phyloP scores from a whole-genome alignment of 2,329 filamentous ascomycete genomes.

The Aspergillus persii region DNA sequence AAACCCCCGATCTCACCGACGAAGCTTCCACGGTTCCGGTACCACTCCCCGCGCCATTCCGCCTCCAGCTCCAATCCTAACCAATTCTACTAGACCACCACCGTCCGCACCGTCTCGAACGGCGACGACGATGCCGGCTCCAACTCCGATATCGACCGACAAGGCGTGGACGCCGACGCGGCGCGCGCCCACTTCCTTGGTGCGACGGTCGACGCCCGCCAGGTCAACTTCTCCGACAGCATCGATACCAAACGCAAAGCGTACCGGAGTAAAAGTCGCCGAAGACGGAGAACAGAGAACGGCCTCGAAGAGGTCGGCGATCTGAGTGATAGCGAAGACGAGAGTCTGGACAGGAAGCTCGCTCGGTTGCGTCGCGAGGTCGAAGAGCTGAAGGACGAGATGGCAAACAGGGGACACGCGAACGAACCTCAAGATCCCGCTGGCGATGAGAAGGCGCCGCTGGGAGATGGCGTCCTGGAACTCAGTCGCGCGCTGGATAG shows the following conservation, averaged over 20 bases:
- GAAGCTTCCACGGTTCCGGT: constrained; percentile 83
- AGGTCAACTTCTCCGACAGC: constrained; percentile 86
- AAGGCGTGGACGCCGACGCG: constrained; percentile 71
- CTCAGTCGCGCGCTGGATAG: constrained; percentile 71
- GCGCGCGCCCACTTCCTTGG: constrained; percentile 79
- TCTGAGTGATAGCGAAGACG: constrained; percentile 74
- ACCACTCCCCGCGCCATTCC: constrained; percentile 29
- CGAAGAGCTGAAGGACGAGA: constrained; percentile 64
- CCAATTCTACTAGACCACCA: constrained; percentile 48
- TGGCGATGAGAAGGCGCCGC: constrained; percentile 40
- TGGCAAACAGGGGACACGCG: constrained; percentile 48
- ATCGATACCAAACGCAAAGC: constrained; percentile 78
- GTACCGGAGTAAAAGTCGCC: constrained; percentile 72
- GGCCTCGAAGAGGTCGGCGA: constrained; percentile 65
- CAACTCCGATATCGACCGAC: constrained; percentile 67
- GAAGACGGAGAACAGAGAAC: constrained; percentile 51
- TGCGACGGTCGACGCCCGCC: constrained; percentile 69
- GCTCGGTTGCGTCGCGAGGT: constrained; percentile 80
- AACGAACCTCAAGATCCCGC: constrained; percentile 50
- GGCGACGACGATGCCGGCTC: constrained; percentile 55
- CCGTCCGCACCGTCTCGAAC: constrained; percentile 57
- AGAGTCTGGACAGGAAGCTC: constrained; percentile 74
- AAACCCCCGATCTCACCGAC: constrained; percentile 89
- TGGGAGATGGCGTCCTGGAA: constrained; percentile 61
- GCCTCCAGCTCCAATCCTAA: constrained; percentile 43